phyloP scores from a whole-genome alignment of 2,329 filamentous ascomycete genomes.

The Hymenoscyphus fructigenus region DNA sequence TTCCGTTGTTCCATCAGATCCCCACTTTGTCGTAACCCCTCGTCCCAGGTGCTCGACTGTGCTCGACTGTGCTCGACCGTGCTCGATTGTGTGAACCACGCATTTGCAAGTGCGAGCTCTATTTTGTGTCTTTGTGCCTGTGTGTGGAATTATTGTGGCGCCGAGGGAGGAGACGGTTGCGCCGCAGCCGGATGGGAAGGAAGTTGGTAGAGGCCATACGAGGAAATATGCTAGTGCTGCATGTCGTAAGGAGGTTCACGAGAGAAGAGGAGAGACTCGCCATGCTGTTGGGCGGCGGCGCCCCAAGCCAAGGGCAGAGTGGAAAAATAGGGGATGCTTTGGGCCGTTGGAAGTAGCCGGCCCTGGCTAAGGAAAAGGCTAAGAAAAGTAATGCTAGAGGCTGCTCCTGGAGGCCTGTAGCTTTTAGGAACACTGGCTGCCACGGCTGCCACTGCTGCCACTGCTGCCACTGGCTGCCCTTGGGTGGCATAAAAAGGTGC shows the following conservation, averaged over 20 bases:
- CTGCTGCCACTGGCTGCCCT: no score
- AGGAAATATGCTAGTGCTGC: no score
- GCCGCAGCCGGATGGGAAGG: no score
- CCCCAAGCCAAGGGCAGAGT: no score
- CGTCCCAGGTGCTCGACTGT: background rate
- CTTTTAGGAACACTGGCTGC: background rate
- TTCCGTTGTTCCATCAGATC: background rate
- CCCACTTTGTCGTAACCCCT: conserved; percentile 1
- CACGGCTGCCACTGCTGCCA: no score
- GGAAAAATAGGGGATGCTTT: background rate
- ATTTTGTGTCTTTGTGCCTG: background rate
- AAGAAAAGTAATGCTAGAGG: background rate
- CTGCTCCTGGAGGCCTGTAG: background rate
- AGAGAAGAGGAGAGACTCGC: background rate
- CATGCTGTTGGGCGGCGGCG: background rate
- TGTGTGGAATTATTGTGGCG: background rate
- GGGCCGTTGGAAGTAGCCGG: background rate
- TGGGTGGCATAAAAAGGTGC: background rate
- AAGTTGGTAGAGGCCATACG: no score
- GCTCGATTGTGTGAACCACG: background rate
- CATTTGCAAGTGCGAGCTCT: background rate
- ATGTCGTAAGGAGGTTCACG: no score
- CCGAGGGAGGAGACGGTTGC: background rate
- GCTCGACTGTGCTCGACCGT: no score
- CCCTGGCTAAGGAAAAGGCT: background rate